Evolutionary conservation across 768 basidiomycete genomes (phyloP), one percentile per base, ranked within the genome.

Genomic region (Solioccasus polychromus): DNA sequence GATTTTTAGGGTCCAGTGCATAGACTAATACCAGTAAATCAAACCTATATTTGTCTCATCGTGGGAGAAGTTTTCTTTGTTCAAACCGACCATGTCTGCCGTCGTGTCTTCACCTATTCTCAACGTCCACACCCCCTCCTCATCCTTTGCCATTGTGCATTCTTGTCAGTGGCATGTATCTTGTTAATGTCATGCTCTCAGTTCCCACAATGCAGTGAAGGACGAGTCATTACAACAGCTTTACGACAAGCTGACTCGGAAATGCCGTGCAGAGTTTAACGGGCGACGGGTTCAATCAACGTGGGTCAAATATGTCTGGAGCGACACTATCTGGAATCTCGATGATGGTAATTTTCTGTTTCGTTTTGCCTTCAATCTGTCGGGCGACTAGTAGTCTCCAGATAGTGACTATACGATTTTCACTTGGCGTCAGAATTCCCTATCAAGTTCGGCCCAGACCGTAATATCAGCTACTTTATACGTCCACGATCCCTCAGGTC

Each of bases 351-450:
- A 58, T 70, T 62, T 14, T 25, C 23, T 29, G 19, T 18, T 38
- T 26, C n/a, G n/a, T 28, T 18, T 6, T 28, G 4, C 24, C 22
- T 37, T 4, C 4, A 17, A 6, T 34, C 32, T 34, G n/a, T n/a
- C n/a, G n/a, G n/a, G n/a, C n/a, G n/a, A 17, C 32, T 12, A 34
- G 7, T 17, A 17, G 5, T 6, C 32, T 34, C 4, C 32, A 85
- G 92, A 90, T 31, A 83, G 88, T 10, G 92, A 97, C 69, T 92
- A 93, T 61, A 78, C 81, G 17, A 95, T 97, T 48, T 90, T 93
- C 52, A 71, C 74, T 29, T 88, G 88, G 82, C 75, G 93, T 11
- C 77, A 80, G 47, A 77, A 81, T 58, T 51, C 68, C 23, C 57
- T 40, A 48, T 53, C 65, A 31, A 29, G 58, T 32, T 42, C 63